Percentiles rank a stretch among this genome's conserved stretches.
These are phyloP conservation scores for Corchorus capsularis DNA, from an alignment of 345 rosid species.

Conservation along the genomic window DNA sequence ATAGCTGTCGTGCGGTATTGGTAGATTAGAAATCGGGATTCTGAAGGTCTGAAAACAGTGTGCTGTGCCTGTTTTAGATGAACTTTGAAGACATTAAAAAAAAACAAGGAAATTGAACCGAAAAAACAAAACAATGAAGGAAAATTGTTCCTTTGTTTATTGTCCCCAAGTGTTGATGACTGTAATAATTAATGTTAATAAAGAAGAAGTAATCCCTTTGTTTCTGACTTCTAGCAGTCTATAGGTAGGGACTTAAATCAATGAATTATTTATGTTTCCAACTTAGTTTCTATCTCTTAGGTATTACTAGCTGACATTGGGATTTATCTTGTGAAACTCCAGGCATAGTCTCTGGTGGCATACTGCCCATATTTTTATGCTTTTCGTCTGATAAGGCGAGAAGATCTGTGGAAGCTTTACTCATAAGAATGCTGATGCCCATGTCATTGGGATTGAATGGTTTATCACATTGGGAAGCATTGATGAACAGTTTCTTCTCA, in stretches of 20 bases:
- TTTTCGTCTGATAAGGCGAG: background rate
- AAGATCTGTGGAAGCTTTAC: slow-evolving; percentile 23
- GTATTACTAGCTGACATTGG: background rate
- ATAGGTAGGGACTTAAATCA: too few relatives aligned
- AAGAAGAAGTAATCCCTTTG: too few relatives aligned
- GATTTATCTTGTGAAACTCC: background rate
- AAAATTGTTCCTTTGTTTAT: too few relatives aligned
- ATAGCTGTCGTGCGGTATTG: background rate
- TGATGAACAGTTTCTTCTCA: slow-evolving; percentile 22
- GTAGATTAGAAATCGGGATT: too few relatives aligned
- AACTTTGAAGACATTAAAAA: too few relatives aligned
- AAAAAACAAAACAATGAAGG: too few relatives aligned
- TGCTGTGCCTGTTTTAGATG: too few relatives aligned
- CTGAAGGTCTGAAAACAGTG: too few relatives aligned
- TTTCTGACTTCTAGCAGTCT: too few relatives aligned
- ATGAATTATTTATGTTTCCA: background rate
- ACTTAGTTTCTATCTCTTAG: background rate
- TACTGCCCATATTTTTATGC: background rate
- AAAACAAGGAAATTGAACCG: too few relatives aligned
- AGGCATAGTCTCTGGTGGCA: slow-evolving; percentile 12
- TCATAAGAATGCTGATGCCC: slow-evolving; percentile 31
- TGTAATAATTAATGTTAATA: too few relatives aligned
- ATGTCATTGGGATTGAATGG: slow-evolving; percentile 19
- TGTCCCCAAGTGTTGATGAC: too few relatives aligned
- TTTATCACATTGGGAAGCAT: slow-evolving; percentile 29